Evolutionary conservation across 1,284 basidiomycete species (phyloP), one percentile per base, ranked within the genome.

Genomic region (Leccinum insolens): DNA sequence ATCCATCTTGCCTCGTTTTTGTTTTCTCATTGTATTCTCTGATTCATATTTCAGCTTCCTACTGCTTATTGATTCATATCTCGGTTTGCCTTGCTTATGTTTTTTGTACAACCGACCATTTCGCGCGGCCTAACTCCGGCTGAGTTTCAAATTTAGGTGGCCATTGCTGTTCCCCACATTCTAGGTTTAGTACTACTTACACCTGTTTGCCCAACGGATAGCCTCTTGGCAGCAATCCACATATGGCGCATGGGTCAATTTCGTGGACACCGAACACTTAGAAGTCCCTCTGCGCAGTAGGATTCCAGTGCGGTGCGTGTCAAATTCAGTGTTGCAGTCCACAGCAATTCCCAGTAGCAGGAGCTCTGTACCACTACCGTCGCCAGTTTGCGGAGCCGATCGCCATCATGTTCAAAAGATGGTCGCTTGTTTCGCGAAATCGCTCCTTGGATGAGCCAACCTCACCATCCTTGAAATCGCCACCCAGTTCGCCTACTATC

Each of bases 381-480:
- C 41, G n/a, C 65, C 61, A 25, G 25, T 57, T 25, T 25, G 4
- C 52, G n/a, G 55, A 22, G 15, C 34, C 52, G 34, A 67, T 28
- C 62, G 49, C 31, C 57, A 31, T 59, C 57, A 76, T 78, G 77
- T 69, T 75, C 39, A 75, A 63, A 46, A 77, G 63, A 61, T 9
- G 65, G 46, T 70, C 75, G 14, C 2, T 14, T 25, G 12, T 22
- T 55, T 37, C 59, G 3, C 70, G 67, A 39, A 63, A 77, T 31
- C 61, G 61, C 17, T 64, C 67, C 52, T 25, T 55, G 14, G 52
- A 55, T 11, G 69, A 70, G 20, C 64, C 69, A 15, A 22, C 25
- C 15, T 67, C 70, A 9, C 65, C 72, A 22, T 22, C 22, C 25
- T 37, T 67, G 28, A 60, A 68, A 20, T 75, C 75, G 1, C 61